Evolutionary conservation across 345 rosid genomes (phyloP).

Genomic region (Raphanus sativus): DNA sequence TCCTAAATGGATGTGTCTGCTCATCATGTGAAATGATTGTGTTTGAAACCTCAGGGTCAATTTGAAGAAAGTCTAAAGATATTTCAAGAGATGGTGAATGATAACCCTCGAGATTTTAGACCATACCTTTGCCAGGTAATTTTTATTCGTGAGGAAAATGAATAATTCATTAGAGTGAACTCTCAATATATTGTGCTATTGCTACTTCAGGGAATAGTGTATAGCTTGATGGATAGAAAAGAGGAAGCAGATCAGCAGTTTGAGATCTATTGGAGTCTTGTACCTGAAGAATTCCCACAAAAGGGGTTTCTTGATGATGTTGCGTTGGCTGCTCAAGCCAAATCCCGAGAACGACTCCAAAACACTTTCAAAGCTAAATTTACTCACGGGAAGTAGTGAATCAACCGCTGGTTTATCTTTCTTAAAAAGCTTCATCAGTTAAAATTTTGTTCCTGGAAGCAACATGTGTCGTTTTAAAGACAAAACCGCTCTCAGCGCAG

Average conservation of each 20-base stretch:
- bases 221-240: conserved; percentile 70
- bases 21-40: conserved; percentile 10
- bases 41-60: conserved; percentile 55
- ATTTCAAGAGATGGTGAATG: conserved; percentile 67
- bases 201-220: conserved; percentile 67
- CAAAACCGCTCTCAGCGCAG: no score
- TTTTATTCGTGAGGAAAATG: conserved; percentile 4
- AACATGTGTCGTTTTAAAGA: no score
- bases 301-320: conserved; percentile 79
- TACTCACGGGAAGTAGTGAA: conserved; percentile 27
- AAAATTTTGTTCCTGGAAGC: no score
- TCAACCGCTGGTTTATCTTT: background rate
- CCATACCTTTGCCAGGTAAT: conserved; percentile 94
- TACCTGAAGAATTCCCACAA: conserved; percentile 85
- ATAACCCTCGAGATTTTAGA: conserved; percentile 89
- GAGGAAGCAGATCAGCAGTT: conserved; percentile 79
- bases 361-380: conserved; percentile 56
- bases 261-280: conserved; percentile 68
- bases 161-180: background rate
- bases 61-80: conserved; percentile 70
- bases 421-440: background rate
- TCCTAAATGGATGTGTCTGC: background rate
- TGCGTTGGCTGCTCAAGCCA: conserved; percentile 64
- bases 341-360: conserved; percentile 52
- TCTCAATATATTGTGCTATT: conserved; percentile 1